Percentiles rank a stretch among this genome's conserved stretches.
Evolutionary conservation across 768 basidiomycete species (phyloP).

Genomic region (Lepiota brunneoincarnata): DNA sequence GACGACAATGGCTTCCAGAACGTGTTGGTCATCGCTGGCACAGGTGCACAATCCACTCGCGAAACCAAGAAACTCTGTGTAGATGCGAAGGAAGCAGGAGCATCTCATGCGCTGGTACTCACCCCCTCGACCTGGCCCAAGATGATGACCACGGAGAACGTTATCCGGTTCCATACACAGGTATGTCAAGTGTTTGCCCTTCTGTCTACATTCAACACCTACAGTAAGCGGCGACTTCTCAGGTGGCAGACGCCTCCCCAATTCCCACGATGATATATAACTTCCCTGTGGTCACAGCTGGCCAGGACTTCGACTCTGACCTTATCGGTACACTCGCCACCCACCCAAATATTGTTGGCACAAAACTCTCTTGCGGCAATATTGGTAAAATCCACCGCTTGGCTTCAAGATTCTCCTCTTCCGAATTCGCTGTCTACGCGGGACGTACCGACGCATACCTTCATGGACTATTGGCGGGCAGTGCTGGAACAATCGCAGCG

Average conservation of each 20-base stretch:
- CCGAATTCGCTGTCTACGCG: slow-evolving; percentile 68
- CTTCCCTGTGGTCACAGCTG: slow-evolving; percentile 78
- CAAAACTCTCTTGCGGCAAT: slow-evolving; percentile 81
- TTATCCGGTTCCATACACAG: slow-evolving; percentile 64
- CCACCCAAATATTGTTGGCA: slow-evolving; percentile 85
- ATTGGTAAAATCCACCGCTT: slow-evolving; percentile 83
- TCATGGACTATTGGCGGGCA: slow-evolving; percentile 57
- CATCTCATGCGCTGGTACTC: slow-evolving; percentile 71
- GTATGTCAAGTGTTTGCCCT: slow-evolving; percentile 27
- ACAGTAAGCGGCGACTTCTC: background rate
- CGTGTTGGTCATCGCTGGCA: slow-evolving; percentile 75
- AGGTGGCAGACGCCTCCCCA: slow-evolving; percentile 69
- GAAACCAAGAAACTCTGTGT: slow-evolving; percentile 68
- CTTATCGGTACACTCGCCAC: slow-evolving; percentile 61
- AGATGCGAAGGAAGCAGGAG: slow-evolving; percentile 82
- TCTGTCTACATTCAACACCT: background rate
- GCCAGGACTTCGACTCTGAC: slow-evolving; percentile 84
- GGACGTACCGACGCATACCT: slow-evolving; percentile 72
- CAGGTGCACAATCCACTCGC: slow-evolving; percentile 76
- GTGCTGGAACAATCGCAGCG: slow-evolving; percentile 66
- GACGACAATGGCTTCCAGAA: slow-evolving; percentile 68
- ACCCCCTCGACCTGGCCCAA: slow-evolving; percentile 72
- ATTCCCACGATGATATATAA: slow-evolving; percentile 83
- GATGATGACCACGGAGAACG: slow-evolving; percentile 60
- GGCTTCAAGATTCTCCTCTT: slow-evolving; percentile 49